These are phyloP conservation scores for Pestalotiopsis sp. DNA, from an alignment of 2,329 filamentous ascomycete species.

Conservation along the genomic window DNA sequence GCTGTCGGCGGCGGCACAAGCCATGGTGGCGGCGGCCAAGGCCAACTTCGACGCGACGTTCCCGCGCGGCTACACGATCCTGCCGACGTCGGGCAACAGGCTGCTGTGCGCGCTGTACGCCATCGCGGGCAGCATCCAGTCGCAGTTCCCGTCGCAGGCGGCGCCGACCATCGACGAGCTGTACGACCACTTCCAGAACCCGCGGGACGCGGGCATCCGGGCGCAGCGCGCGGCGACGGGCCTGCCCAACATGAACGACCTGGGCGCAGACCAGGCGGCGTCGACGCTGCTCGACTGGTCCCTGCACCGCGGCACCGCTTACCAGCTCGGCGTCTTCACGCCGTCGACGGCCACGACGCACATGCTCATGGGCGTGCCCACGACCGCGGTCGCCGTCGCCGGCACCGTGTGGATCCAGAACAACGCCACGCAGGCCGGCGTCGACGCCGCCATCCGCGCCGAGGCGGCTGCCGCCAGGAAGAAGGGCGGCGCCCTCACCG, in stretches of 20 bases:
- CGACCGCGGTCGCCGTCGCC: background rate
- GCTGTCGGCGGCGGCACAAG: slow-evolving; percentile 22
- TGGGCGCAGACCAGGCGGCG: slow-evolving; percentile 11
- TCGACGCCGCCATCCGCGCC: background rate
- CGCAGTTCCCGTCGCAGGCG: slow-evolving; percentile 10
- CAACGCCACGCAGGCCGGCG: background rate
- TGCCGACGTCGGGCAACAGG: background rate
- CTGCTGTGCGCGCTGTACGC: slow-evolving; percentile 10
- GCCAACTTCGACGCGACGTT: slow-evolving; percentile 11
- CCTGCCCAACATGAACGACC: slow-evolving; percentile 9
- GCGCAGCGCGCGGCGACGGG: background rate
- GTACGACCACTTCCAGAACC: background rate
- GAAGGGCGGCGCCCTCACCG: background rate
- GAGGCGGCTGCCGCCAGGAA: background rate
- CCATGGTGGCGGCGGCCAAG: slow-evolving; percentile 1
- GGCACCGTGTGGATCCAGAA: background rate
- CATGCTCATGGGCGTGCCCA: background rate
- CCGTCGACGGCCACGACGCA: background rate
- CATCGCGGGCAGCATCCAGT: slow-evolving; percentile 8
- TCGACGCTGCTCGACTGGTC: slow-evolving; percentile 9
- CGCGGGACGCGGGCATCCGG: background rate
- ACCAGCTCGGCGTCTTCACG: slow-evolving; percentile 8
- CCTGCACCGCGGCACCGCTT: background rate
- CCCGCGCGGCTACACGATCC: slow-evolving; percentile 11
- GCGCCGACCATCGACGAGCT: background rate